Conservation (phyloP, 2,329 filamentous ascomycete species). For the Ophiocordyceps robertsii region DNA sequence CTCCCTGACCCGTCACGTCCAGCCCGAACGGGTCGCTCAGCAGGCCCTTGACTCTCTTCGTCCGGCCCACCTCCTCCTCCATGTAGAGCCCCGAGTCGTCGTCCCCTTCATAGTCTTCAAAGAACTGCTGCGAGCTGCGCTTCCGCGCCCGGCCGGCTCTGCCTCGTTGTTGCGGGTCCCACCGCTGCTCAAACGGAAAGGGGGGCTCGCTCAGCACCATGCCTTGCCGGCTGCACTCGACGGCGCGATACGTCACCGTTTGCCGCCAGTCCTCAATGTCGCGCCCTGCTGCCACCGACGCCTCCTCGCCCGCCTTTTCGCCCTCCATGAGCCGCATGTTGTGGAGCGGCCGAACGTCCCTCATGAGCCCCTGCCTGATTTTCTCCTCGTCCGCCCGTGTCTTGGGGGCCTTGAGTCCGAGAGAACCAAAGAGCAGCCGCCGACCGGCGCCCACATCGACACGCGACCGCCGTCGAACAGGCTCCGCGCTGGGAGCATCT, state of each 20-base stretch:
- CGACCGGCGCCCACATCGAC: constrained; percentile 45
- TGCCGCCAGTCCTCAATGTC: constrained; percentile 53
- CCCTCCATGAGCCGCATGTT: constrained; percentile 19
- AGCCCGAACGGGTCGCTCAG: not conserved
- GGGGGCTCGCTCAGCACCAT: constrained; percentile 62
- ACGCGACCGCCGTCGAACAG: constrained; percentile 2
- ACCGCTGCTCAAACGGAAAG: constrained; percentile 81
- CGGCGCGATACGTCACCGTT: constrained; percentile 62
- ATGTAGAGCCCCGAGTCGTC: constrained; percentile 15
- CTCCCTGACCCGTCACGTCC: not conserved
- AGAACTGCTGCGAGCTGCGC: constrained; percentile 22
- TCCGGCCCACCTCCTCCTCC: constrained; percentile 12
- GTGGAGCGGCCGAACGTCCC: constrained; percentile 29
- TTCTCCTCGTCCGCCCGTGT: constrained; percentile 54
- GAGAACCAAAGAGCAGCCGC: constrained; percentile 57
- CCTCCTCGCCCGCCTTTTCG: constrained; percentile 2
- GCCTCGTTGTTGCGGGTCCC: constrained; percentile 61
- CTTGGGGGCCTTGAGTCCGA: constrained; percentile 57
- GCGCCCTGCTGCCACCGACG: constrained; percentile 21
- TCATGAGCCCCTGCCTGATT: constrained; percentile 45
- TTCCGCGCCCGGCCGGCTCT: constrained; percentile 30
- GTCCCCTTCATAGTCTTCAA: constrained; percentile 17
- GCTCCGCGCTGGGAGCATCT: not conserved
- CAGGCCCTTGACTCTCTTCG: not conserved
- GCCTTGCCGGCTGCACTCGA: constrained; percentile 68